Conservation (phyloP, 2,329 filamentous ascomycete genomes). For the Exserohilum turcica region DNA sequence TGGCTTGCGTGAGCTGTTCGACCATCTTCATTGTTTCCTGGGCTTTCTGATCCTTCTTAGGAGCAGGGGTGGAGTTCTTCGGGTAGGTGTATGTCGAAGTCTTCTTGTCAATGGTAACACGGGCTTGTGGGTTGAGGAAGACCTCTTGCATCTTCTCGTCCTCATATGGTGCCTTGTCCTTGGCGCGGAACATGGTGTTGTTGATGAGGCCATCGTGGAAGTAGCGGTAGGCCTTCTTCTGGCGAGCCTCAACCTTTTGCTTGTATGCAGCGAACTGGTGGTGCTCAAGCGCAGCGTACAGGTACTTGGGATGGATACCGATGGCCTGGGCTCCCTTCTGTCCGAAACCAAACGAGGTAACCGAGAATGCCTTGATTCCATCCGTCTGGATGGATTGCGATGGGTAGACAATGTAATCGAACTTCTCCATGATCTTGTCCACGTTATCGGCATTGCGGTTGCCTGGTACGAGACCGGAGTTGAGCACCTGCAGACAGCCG, state of each 20-base stretch:
- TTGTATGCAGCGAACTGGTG: constrained; percentile 81
- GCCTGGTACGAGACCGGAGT: constrained; percentile 89
- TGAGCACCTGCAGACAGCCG: constrained; percentile 92
- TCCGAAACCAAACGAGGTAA: constrained; percentile 98
- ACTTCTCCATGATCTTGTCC: constrained; percentile 94
- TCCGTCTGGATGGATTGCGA: constrained; percentile 96
- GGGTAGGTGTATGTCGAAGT: constrained; percentile 77
- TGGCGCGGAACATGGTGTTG: constrained; percentile 96
- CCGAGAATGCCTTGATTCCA: constrained; percentile 96
- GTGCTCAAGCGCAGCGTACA: constrained; percentile 92
- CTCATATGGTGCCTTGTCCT: constrained; percentile 86
- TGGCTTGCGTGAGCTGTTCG: constrained; percentile 74
- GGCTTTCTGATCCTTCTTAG: constrained; percentile 63
- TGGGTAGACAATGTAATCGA: constrained; percentile 96
- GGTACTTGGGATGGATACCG: constrained; percentile 94
- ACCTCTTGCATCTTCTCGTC: constrained; percentile 85
- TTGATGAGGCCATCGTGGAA: constrained; percentile 99
- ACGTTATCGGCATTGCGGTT: constrained; percentile 99
- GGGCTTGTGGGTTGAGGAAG: constrained; percentile 91
- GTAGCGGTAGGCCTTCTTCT: constrained; percentile 98
- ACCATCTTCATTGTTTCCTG: constrained; percentile 75
- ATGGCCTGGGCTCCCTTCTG: constrained; percentile 98
- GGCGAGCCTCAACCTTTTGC: constrained; percentile 84
- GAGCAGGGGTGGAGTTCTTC: constrained; percentile 54
- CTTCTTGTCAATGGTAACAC: constrained; percentile 86